Evolutionary conservation across 2,329 filamentous ascomycete genomes (phyloP).

Genomic region (Elsinoe perseae): DNA sequence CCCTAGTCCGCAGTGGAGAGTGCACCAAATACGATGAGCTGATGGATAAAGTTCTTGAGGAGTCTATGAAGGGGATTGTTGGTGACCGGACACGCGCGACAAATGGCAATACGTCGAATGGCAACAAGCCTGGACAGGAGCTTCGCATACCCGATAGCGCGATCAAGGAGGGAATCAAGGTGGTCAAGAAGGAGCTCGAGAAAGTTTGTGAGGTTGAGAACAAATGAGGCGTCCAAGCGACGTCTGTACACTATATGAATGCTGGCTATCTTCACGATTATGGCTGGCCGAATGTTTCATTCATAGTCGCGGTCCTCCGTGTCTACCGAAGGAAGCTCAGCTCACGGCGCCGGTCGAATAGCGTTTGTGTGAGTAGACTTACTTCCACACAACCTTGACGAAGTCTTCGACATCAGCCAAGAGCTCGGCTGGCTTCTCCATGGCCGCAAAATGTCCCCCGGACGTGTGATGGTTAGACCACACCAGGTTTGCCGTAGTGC

Average conservation of each 20-base stretch:
- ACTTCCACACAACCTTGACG: constrained; percentile 21
- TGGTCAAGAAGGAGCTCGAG: constrained; percentile 42
- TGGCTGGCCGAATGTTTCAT: not conserved
- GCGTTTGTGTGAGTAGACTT: too few relatives aligned
- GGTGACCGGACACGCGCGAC: constrained; percentile 21
- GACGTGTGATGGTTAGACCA: constrained; percentile 33
- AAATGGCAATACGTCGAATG: constrained; percentile 21
- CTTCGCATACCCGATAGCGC: constrained; percentile 32
- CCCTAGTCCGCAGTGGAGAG: constrained; percentile 51
- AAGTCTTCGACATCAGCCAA: constrained; percentile 30
- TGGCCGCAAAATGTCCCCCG: constrained; percentile 35
- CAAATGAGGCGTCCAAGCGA: not conserved
- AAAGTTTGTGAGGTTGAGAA: constrained; percentile 18
- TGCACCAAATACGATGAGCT: constrained; percentile 51
- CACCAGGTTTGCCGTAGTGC: constrained; percentile 34
- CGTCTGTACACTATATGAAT: not conserved
- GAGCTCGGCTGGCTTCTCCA: constrained; percentile 30
- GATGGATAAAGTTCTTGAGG: constrained; percentile 45
- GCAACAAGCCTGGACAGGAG: constrained; percentile 23
- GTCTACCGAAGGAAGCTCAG: too few relatives aligned
- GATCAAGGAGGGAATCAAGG: constrained; percentile 45
- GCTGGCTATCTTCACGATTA: not conserved
- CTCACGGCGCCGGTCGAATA: not conserved
- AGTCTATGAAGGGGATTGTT: constrained; percentile 32
- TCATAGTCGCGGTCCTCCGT: not conserved